These are phyloP conservation scores for Pseudopediastrum boryanum DNA, from an alignment of 139 green algal genomes.

Conservation along the genomic window DNA sequence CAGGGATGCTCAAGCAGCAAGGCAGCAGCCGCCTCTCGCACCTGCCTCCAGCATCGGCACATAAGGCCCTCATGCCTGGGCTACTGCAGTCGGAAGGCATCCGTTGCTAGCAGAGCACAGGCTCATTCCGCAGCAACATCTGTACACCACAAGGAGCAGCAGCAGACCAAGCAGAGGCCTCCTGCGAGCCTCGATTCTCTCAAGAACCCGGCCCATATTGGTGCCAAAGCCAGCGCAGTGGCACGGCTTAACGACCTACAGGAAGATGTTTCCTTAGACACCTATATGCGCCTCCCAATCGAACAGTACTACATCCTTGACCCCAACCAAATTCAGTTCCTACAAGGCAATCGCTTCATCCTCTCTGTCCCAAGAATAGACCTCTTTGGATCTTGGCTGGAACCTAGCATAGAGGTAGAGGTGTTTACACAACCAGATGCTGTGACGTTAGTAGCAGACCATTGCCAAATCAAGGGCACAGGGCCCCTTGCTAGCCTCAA, in stretches of 20 bases:
- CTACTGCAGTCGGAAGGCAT: too few relatives aligned
- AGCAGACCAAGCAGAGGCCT: too few relatives aligned
- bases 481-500: slow-evolving; percentile 21
- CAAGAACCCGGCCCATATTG: slow-evolving; percentile 12
- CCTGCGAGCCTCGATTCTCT: too few relatives aligned
- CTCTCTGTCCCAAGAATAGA: slow-evolving; percentile 61
- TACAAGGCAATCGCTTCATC: slow-evolving; percentile 58
- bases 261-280: slow-evolving; percentile 33
- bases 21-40: too few relatives aligned
- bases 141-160: too few relatives aligned
- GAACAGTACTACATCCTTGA: slow-evolving; percentile 77
- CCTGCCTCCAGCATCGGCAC: too few relatives aligned
- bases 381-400: slow-evolving; percentile 63
- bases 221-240: slow-evolving; percentile 4
- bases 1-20: too few relatives aligned
- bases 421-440: background rate
- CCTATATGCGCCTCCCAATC: slow-evolving; percentile 61
- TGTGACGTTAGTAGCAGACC: slow-evolving; percentile 45
- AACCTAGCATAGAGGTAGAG: slow-evolving; percentile 53
- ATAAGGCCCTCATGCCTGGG: too few relatives aligned
- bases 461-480: slow-evolving; percentile 47
- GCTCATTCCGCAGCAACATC: too few relatives aligned
- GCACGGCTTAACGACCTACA: slow-evolving; percentile 31
- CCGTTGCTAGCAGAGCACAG: too few relatives aligned
- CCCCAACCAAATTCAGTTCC: slow-evolving; percentile 48